phyloP scores from a whole-genome alignment of 257 asterid species.

The Solanum chilense region DNA sequence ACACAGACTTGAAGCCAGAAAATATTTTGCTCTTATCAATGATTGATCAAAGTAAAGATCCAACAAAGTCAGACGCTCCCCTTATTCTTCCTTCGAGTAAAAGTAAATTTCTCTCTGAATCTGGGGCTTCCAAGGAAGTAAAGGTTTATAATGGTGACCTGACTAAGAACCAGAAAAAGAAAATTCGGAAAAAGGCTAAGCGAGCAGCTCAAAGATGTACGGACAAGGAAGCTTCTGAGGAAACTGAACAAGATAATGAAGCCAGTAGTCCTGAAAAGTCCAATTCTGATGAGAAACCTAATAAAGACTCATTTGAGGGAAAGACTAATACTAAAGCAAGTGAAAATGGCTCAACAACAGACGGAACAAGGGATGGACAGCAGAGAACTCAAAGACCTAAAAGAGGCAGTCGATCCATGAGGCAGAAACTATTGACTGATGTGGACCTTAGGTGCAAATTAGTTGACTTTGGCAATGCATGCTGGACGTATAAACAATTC shows the following conservation, averaged over 20 bases:
- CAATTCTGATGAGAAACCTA: slow-evolving; percentile 32
- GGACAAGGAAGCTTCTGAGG: slow-evolving; percentile 42
- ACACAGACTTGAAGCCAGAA: slow-evolving; percentile 97
- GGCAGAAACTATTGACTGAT: slow-evolving; percentile 71
- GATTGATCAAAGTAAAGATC: slow-evolving; percentile 83
- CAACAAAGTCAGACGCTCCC: slow-evolving; percentile 49
- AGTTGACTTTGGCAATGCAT: slow-evolving; percentile 97
- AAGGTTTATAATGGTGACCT: slow-evolving; percentile 45
- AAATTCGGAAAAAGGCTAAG: slow-evolving; percentile 62
- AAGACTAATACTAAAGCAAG: slow-evolving; percentile 20
- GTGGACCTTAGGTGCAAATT: slow-evolving; percentile 81
- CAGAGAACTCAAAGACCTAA: slow-evolving; percentile 39
- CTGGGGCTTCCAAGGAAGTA: slow-evolving; percentile 45
- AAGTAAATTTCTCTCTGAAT: slow-evolving; percentile 34
- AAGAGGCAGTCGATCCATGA: slow-evolving; percentile 60
- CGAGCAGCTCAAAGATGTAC: slow-evolving; percentile 60
- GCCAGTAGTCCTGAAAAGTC: slow-evolving; percentile 49
- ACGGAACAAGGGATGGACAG: slow-evolving; percentile 10
- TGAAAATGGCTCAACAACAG: slow-evolving; percentile 14
- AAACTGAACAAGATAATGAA: slow-evolving; percentile 47
- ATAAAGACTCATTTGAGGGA: slow-evolving; percentile 24
- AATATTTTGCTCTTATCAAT: slow-evolving; percentile 64
- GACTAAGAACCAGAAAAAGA: slow-evolving; percentile 91
- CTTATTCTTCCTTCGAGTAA: slow-evolving; percentile 55
- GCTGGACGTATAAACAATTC: slow-evolving; percentile 93